Conservation (phyloP, 2,329 filamentous ascomycete genomes). For the Nemania diffusa region DNA sequence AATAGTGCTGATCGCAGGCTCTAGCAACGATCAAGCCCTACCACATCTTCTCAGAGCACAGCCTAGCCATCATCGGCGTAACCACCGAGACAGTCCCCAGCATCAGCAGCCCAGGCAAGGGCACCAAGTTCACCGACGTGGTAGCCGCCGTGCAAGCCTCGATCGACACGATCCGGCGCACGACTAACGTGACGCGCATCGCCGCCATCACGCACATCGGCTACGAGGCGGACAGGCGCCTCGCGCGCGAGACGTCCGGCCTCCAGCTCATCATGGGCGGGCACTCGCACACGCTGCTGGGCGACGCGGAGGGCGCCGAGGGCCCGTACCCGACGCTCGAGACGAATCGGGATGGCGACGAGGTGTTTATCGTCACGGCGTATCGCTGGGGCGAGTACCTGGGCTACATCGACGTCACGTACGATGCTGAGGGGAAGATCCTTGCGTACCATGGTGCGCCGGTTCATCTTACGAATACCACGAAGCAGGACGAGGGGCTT, state of each 20-base stretch:
- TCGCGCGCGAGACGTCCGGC: slow-evolving; percentile 68
- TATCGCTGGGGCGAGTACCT: slow-evolving; percentile 76
- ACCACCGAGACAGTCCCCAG: slow-evolving; percentile 68
- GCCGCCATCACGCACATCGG: slow-evolving; percentile 75
- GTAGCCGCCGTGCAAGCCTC: slow-evolving; percentile 68
- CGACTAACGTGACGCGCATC: slow-evolving; percentile 71
- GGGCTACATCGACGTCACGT: slow-evolving; percentile 74
- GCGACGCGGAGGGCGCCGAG: slow-evolving; percentile 65
- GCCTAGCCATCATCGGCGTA: slow-evolving; percentile 71
- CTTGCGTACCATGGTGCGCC: slow-evolving; percentile 71
- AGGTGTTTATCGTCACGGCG: slow-evolving; percentile 75
- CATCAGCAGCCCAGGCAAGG: slow-evolving; percentile 67
- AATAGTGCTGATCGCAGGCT: not conserved
- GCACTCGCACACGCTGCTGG: slow-evolving; percentile 61
- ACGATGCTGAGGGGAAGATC: slow-evolving; percentile 68
- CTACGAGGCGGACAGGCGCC: slow-evolving; percentile 70
- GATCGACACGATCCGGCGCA: slow-evolving; percentile 69
- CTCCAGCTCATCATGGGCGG: slow-evolving; percentile 71
- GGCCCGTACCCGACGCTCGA: slow-evolving; percentile 73
- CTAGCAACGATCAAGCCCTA: slow-evolving; percentile 70
- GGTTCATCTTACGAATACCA: slow-evolving; percentile 71
- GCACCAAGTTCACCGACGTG: slow-evolving; percentile 68
- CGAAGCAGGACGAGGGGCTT: slow-evolving; percentile 64
- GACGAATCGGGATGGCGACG: slow-evolving; percentile 69
- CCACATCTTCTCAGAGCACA: slow-evolving; percentile 69